phyloP scores from a whole-genome alignment of 108 stramenopile genomes.

The Nitzschia inconspicua region DNA sequence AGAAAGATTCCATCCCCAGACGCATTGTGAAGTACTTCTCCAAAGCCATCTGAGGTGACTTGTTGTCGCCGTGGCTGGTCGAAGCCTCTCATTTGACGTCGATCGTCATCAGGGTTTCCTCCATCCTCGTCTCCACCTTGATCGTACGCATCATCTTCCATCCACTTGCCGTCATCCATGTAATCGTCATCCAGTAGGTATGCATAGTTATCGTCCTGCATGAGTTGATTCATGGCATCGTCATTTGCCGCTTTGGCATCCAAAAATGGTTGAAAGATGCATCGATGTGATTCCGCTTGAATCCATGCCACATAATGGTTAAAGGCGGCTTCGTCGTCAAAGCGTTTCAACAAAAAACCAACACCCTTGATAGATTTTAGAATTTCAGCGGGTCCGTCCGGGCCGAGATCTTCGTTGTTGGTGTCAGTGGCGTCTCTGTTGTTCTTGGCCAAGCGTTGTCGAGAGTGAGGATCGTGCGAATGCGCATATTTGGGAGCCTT shows the following conservation, averaged over 20 bases:
- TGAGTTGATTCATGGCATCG: too few relatives aligned
- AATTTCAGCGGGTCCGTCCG: conserved; percentile 7
- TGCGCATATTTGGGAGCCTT: conserved; percentile 1
- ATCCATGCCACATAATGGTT: conserved; percentile 46
- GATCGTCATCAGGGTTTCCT: not conserved
- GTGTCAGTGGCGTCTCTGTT: conserved; percentile 7
- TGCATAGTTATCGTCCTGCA: too few relatives aligned
- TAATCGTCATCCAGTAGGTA: conserved; percentile 41
- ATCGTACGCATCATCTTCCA: conserved; percentile 7
- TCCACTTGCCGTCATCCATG: too few relatives aligned
- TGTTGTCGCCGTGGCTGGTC: not conserved
- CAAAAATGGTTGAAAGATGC: conserved; percentile 50
- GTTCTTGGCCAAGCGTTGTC: not conserved
- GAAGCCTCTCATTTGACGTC: not conserved
- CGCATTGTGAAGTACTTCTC: conserved; percentile 8
- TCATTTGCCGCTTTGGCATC: conserved; percentile 42
- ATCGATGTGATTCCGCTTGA: conserved; percentile 41
- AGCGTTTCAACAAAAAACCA: conserved; percentile 71
- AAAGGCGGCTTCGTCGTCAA: conserved; percentile 68
- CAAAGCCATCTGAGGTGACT: conserved; percentile 2
- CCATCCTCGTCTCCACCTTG: not conserved
- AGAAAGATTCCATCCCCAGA: conserved; percentile 61
- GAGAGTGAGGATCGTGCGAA: not conserved
- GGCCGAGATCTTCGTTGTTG: conserved; percentile 2
- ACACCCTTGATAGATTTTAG: conserved; percentile 40